phyloP scores from a whole-genome alignment of 176 grass and related monocot genomes.

The Juncus inflexus region DNA sequence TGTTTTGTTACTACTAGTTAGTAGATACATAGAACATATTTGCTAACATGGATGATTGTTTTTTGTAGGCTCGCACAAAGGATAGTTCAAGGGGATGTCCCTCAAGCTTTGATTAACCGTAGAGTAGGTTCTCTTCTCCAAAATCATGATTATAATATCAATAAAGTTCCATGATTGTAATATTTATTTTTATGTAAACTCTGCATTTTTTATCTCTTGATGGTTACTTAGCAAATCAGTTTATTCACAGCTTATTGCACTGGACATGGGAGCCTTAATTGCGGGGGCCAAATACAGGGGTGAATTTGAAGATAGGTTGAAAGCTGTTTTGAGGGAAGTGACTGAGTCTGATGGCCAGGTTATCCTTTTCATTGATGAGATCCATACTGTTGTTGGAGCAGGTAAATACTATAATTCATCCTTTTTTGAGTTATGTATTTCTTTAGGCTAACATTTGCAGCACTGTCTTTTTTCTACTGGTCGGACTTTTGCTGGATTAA shows the following conservation, averaged over 20 bases:
- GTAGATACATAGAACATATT: too few relatives aligned
- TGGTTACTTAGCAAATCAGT: not conserved
- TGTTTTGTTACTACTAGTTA: too few relatives aligned
- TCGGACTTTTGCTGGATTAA: too few relatives aligned
- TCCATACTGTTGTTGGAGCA: slow-evolving; percentile 98
- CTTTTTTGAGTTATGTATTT: slow-evolving; percentile 8
- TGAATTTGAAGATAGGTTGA: slow-evolving; percentile 98
- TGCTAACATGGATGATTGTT: slow-evolving; percentile 29
- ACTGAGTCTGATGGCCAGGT: slow-evolving; percentile 92
- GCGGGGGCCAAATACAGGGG: slow-evolving; percentile 92
- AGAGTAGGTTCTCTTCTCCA: slow-evolving; percentile 38
- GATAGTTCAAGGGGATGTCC: slow-evolving; percentile 96
- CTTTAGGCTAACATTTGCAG: too few relatives aligned
- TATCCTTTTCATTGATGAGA: slow-evolving; percentile 94
- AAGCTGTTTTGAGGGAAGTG: slow-evolving; percentile 92
- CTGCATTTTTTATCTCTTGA: not conserved
- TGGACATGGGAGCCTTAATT: slow-evolving; percentile 96
- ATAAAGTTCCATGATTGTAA: not conserved
- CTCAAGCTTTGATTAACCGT: slow-evolving; percentile 87
- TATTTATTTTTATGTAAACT: not conserved
- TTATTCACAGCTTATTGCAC: slow-evolving; percentile 63
- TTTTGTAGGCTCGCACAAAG: slow-evolving; percentile 87
- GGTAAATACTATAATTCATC: slow-evolving; percentile 32
- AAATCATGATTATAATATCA: too few relatives aligned
- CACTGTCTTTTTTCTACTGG: too few relatives aligned